Conservation (phyloP, 2,329 filamentous ascomycete genomes). For the Camillea tinctor region DNA sequence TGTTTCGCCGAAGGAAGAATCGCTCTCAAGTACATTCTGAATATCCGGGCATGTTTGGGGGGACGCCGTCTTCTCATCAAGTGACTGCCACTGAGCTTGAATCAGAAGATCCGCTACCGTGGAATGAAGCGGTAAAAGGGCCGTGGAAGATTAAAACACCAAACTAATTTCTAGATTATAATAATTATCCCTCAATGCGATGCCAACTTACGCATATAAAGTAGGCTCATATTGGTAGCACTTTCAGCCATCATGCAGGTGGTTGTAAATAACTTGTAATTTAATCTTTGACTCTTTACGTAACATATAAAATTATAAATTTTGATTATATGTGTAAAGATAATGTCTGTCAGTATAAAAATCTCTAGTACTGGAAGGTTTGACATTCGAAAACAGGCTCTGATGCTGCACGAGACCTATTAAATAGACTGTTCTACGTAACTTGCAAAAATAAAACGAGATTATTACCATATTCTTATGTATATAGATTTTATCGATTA, state of each 20-base stretch:
- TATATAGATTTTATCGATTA: too few relatives aligned
- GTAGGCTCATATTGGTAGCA: neutral
- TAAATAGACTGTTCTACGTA: too few relatives aligned
- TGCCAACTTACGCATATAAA: neutral
- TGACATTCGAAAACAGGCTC: too few relatives aligned
- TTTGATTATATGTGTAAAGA: too few relatives aligned
- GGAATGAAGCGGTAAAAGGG: neutral
- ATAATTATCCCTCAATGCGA: neutral
- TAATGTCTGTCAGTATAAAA: too few relatives aligned
- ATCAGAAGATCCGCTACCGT: neutral
- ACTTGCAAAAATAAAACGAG: too few relatives aligned
- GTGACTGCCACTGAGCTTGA: neutral
- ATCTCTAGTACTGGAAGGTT: too few relatives aligned
- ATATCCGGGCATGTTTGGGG: neutral
- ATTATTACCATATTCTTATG: too few relatives aligned
- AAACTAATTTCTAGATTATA: neutral
- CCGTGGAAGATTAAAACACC: neutral
- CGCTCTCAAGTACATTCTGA: neutral
- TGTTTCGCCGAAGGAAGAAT: slow-evolving; percentile 5
- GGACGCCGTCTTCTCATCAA: neutral
- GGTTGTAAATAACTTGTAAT: neutral
- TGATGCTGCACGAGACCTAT: too few relatives aligned
- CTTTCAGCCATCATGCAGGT: neutral
- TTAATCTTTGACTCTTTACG: too few relatives aligned
- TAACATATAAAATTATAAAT: too few relatives aligned